Percentiles rank a stretch among this genome's conserved stretches.
Evolutionary conservation across 2,329 filamentous ascomycete genomes (phyloP).

Genomic region (Sordariomycetes sp.): DNA sequence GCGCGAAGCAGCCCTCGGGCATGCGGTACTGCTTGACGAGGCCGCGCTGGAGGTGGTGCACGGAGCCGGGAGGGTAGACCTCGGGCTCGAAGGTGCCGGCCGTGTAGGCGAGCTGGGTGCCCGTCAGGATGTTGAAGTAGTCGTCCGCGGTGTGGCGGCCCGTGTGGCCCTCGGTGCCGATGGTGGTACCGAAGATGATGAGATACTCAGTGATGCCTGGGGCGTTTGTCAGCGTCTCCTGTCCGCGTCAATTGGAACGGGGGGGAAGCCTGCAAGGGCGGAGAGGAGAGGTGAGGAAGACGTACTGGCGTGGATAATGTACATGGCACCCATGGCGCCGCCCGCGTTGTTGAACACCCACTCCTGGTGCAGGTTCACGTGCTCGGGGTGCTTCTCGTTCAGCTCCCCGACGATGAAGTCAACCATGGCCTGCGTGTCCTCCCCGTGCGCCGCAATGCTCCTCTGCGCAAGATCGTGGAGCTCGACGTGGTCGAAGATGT

Average conservation of each 20-base stretch:
- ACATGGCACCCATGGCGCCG: constrained; percentile 86
- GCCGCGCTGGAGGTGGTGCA: constrained; percentile 62
- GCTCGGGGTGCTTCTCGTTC: constrained; percentile 24
- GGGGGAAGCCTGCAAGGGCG: background rate
- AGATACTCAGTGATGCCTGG: constrained; percentile 72
- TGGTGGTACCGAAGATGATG: constrained; percentile 73
- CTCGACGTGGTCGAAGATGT: constrained; percentile 59
- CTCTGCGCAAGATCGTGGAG: constrained; percentile 56
- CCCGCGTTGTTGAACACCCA: constrained; percentile 92
- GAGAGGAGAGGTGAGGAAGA: constrained; percentile 9
- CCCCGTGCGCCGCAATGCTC: constrained; percentile 55
- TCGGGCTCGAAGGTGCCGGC: constrained; percentile 55
- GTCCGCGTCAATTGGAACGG: background rate
- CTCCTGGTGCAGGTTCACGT: constrained; percentile 61
- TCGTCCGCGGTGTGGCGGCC: constrained; percentile 86
- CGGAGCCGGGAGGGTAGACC: constrained; percentile 53
- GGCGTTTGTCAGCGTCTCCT: background rate
- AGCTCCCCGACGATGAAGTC: constrained; percentile 58
- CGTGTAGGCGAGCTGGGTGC: constrained; percentile 64
- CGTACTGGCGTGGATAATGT: constrained; percentile 74
- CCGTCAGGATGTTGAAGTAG: constrained; percentile 83
- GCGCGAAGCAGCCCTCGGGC: constrained; percentile 62
- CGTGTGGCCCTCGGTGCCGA: constrained; percentile 79
- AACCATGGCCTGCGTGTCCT: constrained; percentile 60
- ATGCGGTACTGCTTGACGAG: constrained; percentile 74